A percentile compares a stretch with the other conserved stretches of the same genome.
These are phyloP conservation scores for Daldinia loculata DNA, from an alignment of 495 filamentous ascomycete genomes.

Conservation along the genomic window DNA sequence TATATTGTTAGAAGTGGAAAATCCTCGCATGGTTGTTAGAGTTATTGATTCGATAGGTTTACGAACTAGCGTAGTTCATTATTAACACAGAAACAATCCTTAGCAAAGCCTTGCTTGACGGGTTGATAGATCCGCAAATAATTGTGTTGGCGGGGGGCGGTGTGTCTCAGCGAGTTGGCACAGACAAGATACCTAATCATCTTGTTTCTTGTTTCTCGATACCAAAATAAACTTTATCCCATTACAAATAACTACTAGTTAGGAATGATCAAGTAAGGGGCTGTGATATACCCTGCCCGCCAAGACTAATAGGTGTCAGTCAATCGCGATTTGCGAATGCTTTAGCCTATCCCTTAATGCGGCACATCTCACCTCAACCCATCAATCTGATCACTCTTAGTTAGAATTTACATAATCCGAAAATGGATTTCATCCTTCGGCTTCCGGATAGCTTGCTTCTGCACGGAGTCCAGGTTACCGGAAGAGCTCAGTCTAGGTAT, in stretches of 20 bases:
- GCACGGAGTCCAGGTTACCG: neutral
- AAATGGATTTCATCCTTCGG: neutral
- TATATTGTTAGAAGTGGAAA: neutral
- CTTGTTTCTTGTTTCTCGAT: neutral
- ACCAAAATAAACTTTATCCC: neutral
- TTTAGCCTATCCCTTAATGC: neutral
- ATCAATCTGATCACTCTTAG: neutral
- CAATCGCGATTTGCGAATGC: neutral
- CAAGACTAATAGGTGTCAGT: neutral
- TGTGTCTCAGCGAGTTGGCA: neutral
- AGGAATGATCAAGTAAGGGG: neutral
- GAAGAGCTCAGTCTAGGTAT: neutral
- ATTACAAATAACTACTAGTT: neutral
- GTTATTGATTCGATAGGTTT: neutral
- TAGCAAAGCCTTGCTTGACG: neutral
- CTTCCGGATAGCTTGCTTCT: neutral
- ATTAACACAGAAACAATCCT: neutral
- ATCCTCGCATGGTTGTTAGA: neutral
- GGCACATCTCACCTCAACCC: neutral
- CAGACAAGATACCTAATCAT: neutral
- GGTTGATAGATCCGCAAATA: neutral
- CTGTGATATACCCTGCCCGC: constrained; percentile 13
- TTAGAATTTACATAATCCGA: neutral
- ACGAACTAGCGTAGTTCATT: neutral
- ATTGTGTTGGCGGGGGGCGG: neutral